Evolutionary conservation across 176 grass and related monocot species (phyloP).

Genomic region (Thinopyrum elongatum): DNA sequence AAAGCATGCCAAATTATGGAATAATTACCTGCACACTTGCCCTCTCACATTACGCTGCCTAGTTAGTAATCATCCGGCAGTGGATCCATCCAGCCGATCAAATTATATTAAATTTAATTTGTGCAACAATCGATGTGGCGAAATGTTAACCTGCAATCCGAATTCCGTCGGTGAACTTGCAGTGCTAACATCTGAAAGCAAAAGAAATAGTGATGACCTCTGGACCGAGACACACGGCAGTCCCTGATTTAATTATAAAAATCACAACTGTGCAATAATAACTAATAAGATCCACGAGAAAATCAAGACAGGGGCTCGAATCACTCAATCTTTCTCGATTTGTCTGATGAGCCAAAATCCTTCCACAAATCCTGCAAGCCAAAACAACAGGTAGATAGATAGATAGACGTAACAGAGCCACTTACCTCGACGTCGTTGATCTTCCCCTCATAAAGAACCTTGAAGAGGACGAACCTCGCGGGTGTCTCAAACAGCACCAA

Average conservation of each 20-base stretch:
- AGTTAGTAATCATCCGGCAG: too few species aligned
- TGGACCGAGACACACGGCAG: neutral
- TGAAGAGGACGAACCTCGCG: conserved; percentile 85
- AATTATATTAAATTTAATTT: too few species aligned
- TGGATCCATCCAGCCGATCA: too few species aligned
- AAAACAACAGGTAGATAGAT: neutral
- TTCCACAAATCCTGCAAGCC: conserved; percentile 71
- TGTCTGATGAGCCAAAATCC: conserved; percentile 57
- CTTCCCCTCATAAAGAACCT: conserved; percentile 83
- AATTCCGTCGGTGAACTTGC: too few species aligned
- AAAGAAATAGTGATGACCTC: too few species aligned
- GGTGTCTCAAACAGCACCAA: conserved; percentile 66
- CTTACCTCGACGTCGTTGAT: conserved; percentile 66
- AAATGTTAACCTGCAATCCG: too few species aligned
- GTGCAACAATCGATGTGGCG: too few species aligned
- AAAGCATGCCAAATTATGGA: too few species aligned
- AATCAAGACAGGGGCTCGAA: neutral
- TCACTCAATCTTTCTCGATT: conserved; percentile 52
- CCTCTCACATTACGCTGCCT: too few species aligned
- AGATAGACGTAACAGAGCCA: neutral
- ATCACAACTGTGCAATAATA: neutral
- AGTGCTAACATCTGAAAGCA: too few species aligned
- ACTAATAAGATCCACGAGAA: neutral
- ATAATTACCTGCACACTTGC: too few species aligned
- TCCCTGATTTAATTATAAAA: neutral